These are phyloP conservation scores for Globisporangium parvum DNA, from an alignment of 352 stramenopile species.

Conservation along the genomic window DNA sequence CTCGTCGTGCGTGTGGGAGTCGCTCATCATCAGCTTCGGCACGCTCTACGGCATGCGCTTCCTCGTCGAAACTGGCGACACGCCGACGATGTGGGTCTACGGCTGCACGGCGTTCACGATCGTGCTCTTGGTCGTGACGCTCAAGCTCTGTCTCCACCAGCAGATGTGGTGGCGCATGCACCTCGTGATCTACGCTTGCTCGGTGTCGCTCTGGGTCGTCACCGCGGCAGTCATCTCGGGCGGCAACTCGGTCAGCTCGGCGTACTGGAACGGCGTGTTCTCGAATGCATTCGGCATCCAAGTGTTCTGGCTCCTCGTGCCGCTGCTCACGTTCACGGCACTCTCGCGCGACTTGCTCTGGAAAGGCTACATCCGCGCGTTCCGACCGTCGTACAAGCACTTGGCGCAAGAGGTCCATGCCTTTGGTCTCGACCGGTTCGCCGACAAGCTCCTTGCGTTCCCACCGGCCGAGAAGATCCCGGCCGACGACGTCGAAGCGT, in stretches of 20 bases:
- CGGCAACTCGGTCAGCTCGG: slow-evolving; percentile 62
- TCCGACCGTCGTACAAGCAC: slow-evolving; percentile 79
- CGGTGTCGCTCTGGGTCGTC: slow-evolving; percentile 66
- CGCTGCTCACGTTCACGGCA: slow-evolving; percentile 60
- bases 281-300: slow-evolving; percentile 54
- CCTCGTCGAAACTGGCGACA: slow-evolving; percentile 76
- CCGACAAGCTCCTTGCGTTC: slow-evolving; percentile 70
- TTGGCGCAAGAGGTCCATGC: slow-evolving; percentile 80
- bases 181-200: slow-evolving; percentile 59
- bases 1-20: slow-evolving; percentile 77
- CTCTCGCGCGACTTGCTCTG: slow-evolving; percentile 75
- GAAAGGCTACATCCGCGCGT: slow-evolving; percentile 82
- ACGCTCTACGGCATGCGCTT: slow-evolving; percentile 80
- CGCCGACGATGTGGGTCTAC: slow-evolving; percentile 91
- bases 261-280: slow-evolving; percentile 84
- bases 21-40: slow-evolving; percentile 77
- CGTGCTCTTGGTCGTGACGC: slow-evolving; percentile 92
- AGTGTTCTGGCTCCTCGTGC: slow-evolving; percentile 74
- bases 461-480: slow-evolving; percentile 72
- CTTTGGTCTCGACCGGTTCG: slow-evolving; percentile 51
- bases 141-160: slow-evolving; percentile 90
- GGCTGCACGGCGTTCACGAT: slow-evolving; percentile 92
- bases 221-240: slow-evolving; percentile 68
- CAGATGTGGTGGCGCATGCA: slow-evolving; percentile 83
- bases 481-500: slow-evolving; percentile 30